Evolutionary conservation across 495 filamentous ascomycete species (phyloP).

Genomic region (Oidiodendron maius): DNA sequence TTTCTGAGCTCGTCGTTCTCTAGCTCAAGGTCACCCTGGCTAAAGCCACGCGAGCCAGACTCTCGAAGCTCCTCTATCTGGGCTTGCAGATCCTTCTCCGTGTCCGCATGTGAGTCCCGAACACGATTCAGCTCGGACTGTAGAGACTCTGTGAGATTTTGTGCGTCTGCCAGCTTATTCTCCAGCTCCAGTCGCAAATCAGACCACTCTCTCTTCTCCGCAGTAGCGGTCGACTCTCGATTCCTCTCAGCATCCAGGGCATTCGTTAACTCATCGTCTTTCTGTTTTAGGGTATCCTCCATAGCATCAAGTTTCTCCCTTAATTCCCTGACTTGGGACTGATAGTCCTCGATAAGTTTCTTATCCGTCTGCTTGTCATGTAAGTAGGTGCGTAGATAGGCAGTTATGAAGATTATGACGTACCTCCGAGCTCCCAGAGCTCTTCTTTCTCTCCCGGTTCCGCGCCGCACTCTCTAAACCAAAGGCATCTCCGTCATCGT

Average conservation of each 20-base stretch:
- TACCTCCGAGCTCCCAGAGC: conserved; percentile 50
- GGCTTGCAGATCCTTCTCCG: conserved; percentile 56
- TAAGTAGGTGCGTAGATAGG: conserved; percentile 6
- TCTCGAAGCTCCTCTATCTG: conserved; percentile 53
- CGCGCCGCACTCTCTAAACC: conserved; percentile 45
- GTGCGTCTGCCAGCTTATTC: conserved; percentile 67
- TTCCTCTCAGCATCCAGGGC: conserved; percentile 37
- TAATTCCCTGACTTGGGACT: conserved; percentile 68
- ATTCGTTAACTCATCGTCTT: conserved; percentile 40
- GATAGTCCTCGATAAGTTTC: conserved; percentile 67
- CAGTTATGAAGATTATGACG: conserved; percentile 8
- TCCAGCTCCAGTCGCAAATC: conserved; percentile 70
- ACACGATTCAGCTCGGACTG: conserved; percentile 71
- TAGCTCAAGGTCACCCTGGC: conserved; percentile 48
- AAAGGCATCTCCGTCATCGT: conserved; percentile 57
- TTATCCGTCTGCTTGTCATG: conserved; percentile 48
- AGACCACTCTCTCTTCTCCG: conserved; percentile 64
- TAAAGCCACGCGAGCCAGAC: conserved; percentile 20
- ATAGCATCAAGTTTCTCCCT: conserved; percentile 68
- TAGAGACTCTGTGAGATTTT: conserved; percentile 69
- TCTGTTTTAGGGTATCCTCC: conserved; percentile 51
- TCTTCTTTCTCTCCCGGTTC: conserved; percentile 52
- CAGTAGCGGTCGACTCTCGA: conserved; percentile 39
- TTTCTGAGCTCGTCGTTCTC: conserved; percentile 68
- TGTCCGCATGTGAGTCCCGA: conserved; percentile 56